Percentiles rank a stretch among this genome's conserved stretches.
phyloP scores from a whole-genome alignment of 805 yeast species.

The Candida pini region DNA sequence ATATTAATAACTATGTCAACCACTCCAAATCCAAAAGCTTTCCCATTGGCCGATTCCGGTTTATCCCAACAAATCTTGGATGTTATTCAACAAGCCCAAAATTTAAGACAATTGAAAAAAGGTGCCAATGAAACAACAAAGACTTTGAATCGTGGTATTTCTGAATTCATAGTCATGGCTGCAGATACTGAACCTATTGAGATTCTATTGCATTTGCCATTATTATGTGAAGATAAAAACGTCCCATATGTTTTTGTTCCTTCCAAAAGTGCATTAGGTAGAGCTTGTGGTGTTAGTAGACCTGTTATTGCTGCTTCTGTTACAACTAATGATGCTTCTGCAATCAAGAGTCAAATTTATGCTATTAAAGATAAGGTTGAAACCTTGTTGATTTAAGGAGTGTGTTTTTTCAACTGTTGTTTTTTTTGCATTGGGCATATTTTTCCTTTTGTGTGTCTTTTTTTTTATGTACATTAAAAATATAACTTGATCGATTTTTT shows the following conservation, averaged over 20 bases:
- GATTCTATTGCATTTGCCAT: conserved; percentile 93
- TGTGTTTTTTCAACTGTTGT: background rate
- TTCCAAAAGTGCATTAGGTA: conserved; percentile 96
- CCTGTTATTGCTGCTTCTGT: conserved; percentile 98
- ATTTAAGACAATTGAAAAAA: conserved; percentile 96
- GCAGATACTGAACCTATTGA: conserved; percentile 99
- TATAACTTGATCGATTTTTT: too few species aligned
- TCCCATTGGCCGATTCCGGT: conserved; percentile 96
- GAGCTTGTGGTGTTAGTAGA: conserved; percentile 99
- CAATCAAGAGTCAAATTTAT: conserved; percentile 94
- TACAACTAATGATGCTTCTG: conserved; percentile 97
- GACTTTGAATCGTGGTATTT: conserved; percentile 98
- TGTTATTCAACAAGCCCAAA: conserved; percentile 96
- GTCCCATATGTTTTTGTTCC: conserved; percentile 99
- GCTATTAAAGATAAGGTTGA: conserved; percentile 99
- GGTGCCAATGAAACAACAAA: conserved; percentile 99
- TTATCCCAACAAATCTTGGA: conserved; percentile 95
- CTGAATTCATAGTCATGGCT: conserved; percentile 99
- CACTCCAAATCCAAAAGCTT: conserved; percentile 95
- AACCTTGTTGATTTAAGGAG: conserved; percentile 76
- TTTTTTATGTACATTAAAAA: background rate
- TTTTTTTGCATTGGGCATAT: background rate
- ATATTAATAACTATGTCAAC: conserved; percentile 52
- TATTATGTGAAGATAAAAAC: conserved; percentile 98
- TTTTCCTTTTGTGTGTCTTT: background rate